Base-by-base conservation (phyloP, 345 rosid genomes). In the Anastatica hierochuntica region DNA sequence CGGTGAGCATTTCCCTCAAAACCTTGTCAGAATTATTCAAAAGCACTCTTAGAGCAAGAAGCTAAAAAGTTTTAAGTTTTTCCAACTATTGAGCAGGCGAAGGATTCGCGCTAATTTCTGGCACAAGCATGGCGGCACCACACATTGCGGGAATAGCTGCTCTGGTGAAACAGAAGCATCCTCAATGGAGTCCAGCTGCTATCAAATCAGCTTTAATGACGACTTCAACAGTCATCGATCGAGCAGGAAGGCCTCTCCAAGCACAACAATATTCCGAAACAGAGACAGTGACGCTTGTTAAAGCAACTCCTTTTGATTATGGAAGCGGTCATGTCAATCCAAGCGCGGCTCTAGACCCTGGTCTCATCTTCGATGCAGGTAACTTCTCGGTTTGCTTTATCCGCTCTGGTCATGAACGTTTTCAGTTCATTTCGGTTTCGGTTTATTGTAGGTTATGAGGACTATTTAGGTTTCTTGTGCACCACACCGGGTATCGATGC, bases 111-210 rank as follows among this genome's bases (percentile, higher is more conserved):
- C 62, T 92, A 74, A 81, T 87, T 26, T 92, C 98, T 17, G 98
- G 98, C 48, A 92, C 98, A 43, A 92, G 98, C 76, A 92, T 92
- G 98, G 97, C 98, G 37, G 97, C 98, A 27, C 98, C 98, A 1
- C 98, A 92, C 68, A 92, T 92, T 51, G 94, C 97, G 1, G 98
- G 98, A 42, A 92, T 92, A 64, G 98, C 97, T 67, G 98, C 98
- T 53, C 90, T 92, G 39, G 73, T 92, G 59, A 92, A 92, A 80
- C 98, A 88, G 80, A 83, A 81, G 69, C 88, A 88, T 68, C 97
- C 94, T 61, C 74, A 58, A 50, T 92, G 98, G 98, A 88, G 97
- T 62, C 98, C 98, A 49, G 94, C 98, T 37, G 94, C 96, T 20
- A 85, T 92, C 49, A 92, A 92, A 67, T 92, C 98, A 43, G 88